Evolutionary conservation across 495 filamentous ascomycete genomes (phyloP).

Genomic region (Opeltia flavorubescens): DNA sequence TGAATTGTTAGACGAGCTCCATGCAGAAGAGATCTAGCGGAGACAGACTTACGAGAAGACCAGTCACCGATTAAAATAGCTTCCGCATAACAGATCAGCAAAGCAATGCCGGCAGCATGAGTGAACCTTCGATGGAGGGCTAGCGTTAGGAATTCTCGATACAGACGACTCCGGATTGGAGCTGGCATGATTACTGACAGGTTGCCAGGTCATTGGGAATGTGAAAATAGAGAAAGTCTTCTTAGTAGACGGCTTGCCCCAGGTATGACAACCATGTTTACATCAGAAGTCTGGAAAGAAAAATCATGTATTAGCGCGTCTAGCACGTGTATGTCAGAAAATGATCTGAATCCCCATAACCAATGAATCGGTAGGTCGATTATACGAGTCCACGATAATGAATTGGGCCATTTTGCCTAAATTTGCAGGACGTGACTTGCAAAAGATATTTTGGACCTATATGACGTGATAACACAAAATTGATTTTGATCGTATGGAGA

Average conservation of each 20-base stretch:
- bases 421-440: neutral
- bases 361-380: no score
- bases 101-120: conserved; percentile 48
- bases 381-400: no score
- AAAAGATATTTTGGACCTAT: neutral
- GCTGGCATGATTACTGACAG: conserved; percentile 11
- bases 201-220: neutral
- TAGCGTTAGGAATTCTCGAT: conserved; percentile 84
- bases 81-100: conserved; percentile 61
- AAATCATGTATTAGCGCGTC: no score
- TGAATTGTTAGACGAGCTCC: neutral
- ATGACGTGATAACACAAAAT: neutral
- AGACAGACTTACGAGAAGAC: conserved; percentile 43
- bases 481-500: neutral
- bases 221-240: no score
- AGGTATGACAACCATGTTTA: no score
- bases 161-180: conserved; percentile 36
- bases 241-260: no score
- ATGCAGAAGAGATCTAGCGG: conserved; percentile 3
- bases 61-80: conserved; percentile 56
- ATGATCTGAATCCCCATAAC: no score
- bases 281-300: no score
- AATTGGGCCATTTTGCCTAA: no score
- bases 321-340: no score
- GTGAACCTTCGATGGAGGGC: conserved; percentile 77